These are phyloP conservation scores for Fraxinus americana DNA, from an alignment of 257 asterid genomes.

Conservation along the genomic window DNA sequence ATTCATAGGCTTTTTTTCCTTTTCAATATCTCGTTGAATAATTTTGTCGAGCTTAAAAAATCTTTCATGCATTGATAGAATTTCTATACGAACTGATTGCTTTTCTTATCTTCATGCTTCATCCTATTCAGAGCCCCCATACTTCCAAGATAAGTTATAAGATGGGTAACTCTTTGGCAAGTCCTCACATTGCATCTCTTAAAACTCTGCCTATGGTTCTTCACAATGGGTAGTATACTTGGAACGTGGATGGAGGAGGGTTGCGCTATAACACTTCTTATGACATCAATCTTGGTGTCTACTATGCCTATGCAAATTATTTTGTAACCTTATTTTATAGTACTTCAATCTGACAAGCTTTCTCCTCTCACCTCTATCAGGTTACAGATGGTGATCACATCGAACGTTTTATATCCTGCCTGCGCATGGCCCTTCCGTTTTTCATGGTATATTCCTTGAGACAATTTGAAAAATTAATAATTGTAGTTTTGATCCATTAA, in stretches of 20 bases:
- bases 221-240: background rate
- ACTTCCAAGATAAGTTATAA: background rate
- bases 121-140: background rate
- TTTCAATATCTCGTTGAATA: background rate
- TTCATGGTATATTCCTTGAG: conserved; percentile 51
- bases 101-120: background rate
- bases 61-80: background rate
- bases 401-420: conserved; percentile 69
- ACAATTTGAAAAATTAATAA: conserved; percentile 8
- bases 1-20: background rate
- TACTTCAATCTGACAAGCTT: conserved; percentile 19
- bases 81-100: background rate
- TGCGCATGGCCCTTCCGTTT: conserved; percentile 77
- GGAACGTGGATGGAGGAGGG: background rate
- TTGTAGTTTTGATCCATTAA: conserved; percentile 19
- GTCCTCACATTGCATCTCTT: background rate
- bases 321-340: background rate
- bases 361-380: conserved; percentile 42
- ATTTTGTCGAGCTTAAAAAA: background rate
- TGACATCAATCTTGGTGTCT: background rate
- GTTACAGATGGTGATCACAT: conserved; percentile 89
- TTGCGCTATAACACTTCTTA: background rate
- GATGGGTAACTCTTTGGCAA: background rate
- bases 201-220: background rate
- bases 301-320: background rate